These are phyloP conservation scores for Macrophomina pseudophaseolina DNA, from an alignment of 2,329 filamentous ascomycete species.

Conservation along the genomic window DNA sequence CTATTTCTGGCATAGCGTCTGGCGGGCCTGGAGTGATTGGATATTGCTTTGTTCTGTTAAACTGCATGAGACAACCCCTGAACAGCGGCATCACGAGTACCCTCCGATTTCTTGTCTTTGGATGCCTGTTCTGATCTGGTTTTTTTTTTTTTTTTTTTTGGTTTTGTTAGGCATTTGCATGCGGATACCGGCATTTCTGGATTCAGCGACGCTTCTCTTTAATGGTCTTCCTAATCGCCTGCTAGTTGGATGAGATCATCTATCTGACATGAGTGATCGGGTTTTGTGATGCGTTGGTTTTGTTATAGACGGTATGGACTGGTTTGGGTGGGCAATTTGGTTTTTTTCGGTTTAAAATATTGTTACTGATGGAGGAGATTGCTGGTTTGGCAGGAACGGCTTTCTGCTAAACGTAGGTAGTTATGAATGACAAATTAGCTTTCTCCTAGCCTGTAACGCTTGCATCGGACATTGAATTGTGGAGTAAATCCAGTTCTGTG, in stretches of 20 bases:
- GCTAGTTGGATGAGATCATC: not conserved
- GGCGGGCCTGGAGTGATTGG: slow-evolving; percentile 19
- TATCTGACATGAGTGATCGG: not conserved
- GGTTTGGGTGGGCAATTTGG: slow-evolving; percentile 3
- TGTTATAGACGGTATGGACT: slow-evolving; percentile 20
- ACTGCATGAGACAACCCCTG: slow-evolving; percentile 21
- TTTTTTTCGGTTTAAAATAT: slow-evolving; percentile 10
- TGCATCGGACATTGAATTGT: too few species aligned
- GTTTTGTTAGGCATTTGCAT: slow-evolving; percentile 13
- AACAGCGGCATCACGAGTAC: slow-evolving; percentile 21
- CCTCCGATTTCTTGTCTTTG: not conserved
- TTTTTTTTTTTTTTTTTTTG: not conserved
- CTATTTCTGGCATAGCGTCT: slow-evolving; percentile 23
- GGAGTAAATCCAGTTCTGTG: too few species aligned
- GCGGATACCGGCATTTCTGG: slow-evolving; percentile 10
- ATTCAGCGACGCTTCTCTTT: slow-evolving; percentile 7
- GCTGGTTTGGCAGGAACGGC: not conserved
- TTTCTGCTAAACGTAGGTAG: slow-evolving; percentile 17
- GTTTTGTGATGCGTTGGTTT: not conserved
- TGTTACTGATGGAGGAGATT: not conserved
- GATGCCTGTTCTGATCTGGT: not conserved
- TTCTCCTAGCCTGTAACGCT: not conserved
- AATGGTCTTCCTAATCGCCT: not conserved
- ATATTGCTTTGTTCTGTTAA: slow-evolving; percentile 7
- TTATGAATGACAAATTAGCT: slow-evolving; percentile 5